These are phyloP conservation scores for Gossypium ekmanianum DNA, from an alignment of 345 rosid species.

Conservation along the genomic window DNA sequence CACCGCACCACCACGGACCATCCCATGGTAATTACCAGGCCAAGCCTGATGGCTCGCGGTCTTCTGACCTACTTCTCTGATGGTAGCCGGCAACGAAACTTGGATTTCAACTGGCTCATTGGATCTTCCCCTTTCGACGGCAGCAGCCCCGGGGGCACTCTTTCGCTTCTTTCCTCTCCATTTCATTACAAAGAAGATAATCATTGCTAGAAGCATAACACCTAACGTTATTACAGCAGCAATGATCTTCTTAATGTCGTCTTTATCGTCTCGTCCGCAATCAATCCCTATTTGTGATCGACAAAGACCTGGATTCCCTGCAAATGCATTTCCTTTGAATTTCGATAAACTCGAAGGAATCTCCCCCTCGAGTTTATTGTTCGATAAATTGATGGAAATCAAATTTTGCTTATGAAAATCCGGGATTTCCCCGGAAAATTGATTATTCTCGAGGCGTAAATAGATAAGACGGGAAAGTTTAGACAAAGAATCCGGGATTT, in stretches of 20 bases:
- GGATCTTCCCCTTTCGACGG: conserved; percentile 5
- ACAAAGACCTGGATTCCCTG: conserved; percentile 59
- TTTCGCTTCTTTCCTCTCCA: conserved; percentile 26
- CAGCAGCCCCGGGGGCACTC: background rate
- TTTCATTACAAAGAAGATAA: conserved; percentile 21
- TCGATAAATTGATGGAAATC: conserved; percentile 44
- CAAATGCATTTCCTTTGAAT: conserved; percentile 38
- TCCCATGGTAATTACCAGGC: background rate
- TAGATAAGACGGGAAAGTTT: conserved; percentile 40
- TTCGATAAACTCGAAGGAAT: conserved; percentile 48
- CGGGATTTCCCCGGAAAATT: conserved; percentile 59
- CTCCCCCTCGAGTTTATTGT: conserved; percentile 58
- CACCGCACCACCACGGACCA: background rate
- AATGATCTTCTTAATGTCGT: conserved; percentile 18
- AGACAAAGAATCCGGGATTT: conserved; percentile 50
- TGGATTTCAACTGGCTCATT: conserved; percentile 24
- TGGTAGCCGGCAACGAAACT: conserved; percentile 22
- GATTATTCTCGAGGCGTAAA: conserved; percentile 58
- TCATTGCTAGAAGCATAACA: conserved; percentile 28
- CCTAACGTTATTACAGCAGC: conserved; percentile 37
- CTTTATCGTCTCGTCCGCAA: conserved; percentile 20
- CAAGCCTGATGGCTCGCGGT: conserved; percentile 19
- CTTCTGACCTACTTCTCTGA: conserved; percentile 15
- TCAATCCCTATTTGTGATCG: conserved; percentile 34
- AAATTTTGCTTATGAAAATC: conserved; percentile 30